Base-by-base conservation (phyloP, 2,329 filamentous ascomycete species). In the Cladophialophora psammophila region DNA sequence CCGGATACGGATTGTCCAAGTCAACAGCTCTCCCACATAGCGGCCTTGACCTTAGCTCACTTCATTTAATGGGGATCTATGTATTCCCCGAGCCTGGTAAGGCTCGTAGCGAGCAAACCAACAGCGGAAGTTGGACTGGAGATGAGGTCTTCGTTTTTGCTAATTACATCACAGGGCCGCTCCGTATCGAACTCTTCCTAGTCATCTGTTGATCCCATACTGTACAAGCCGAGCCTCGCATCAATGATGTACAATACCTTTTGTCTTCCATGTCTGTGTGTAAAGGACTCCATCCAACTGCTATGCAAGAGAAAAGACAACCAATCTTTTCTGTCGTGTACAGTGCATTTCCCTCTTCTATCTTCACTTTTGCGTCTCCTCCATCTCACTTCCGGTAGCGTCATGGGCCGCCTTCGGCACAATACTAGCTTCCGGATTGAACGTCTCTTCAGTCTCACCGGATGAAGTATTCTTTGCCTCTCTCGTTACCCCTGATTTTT, bases 331-430 rank as follows among this genome's bases (percentile, higher is more conserved):
- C 53, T n/a, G 31, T 55, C 53, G n/a, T 35, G 53, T 36, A 35
- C 34, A 55, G 12, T 40, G 36, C 36, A n/a, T 53, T 45, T 31
- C 34, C 32, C 1, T 32, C 13, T 26, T 31, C 42, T 42, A n/a
- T 34, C 20, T 20, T 40, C 38, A 26, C 38, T 20, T 26, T 45
- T 48, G 42, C 20, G 36, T 13, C 26, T 7, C 12, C 18, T n/a
- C 20, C 40, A 20, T 35, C 20, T n/a, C 18, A 31, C 5, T 13
- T 9, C 13, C 32, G 10, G 54, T 58, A 12, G 61, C 66, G 35
- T 68, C 63, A 50, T 65, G 62, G 35, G 66, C 62, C n/a, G 62
- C 66, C 42, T 53, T 57, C 3, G 66, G 66, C 34, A 68, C 34
- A 31, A 65, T 52, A 35, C 48, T 50, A 12, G 60, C 20, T 40